Evolutionary conservation across 768 basidiomycete genomes (phyloP).

Genomic region (Suillus placidus): DNA sequence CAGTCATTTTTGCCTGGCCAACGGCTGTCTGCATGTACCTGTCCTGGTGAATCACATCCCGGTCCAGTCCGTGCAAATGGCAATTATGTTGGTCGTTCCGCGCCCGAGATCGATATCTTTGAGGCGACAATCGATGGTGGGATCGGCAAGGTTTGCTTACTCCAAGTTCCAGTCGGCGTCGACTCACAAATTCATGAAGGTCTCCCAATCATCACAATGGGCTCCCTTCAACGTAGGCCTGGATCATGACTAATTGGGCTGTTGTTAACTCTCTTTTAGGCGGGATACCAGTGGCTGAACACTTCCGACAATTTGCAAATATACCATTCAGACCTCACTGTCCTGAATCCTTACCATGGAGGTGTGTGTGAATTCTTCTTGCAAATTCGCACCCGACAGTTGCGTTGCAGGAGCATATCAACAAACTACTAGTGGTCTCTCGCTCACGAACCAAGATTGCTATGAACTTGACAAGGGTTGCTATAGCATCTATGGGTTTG

Average conservation of each 20-base stretch:
- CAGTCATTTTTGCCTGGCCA: slow-evolving; percentile 58
- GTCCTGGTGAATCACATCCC: slow-evolving; percentile 58
- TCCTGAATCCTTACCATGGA: slow-evolving; percentile 48
- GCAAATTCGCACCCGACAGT: slow-evolving; percentile 20
- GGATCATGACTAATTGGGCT: slow-evolving; percentile 3
- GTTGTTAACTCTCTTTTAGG: slow-evolving; percentile 26
- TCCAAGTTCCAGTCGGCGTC: slow-evolving; percentile 8
- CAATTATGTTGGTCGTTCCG: slow-evolving; percentile 51
- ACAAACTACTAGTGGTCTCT: slow-evolving; percentile 42
- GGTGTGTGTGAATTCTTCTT: slow-evolving; percentile 33
- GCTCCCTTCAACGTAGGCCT: slow-evolving; percentile 37
- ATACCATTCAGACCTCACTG: slow-evolving; percentile 38
- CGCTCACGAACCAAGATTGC: slow-evolving; percentile 44
- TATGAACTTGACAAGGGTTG: slow-evolving; percentile 45
- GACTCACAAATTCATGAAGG: slow-evolving; percentile 31
- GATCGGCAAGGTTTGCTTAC: slow-evolving; percentile 36
- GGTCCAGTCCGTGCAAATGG: slow-evolving; percentile 54
- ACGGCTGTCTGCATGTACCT: slow-evolving; percentile 60
- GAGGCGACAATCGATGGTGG: slow-evolving; percentile 45
- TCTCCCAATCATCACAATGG: slow-evolving; percentile 59
- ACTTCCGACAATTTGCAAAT: slow-evolving; percentile 37
- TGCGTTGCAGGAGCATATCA: slow-evolving; percentile 35
- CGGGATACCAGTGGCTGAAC: slow-evolving; percentile 47
- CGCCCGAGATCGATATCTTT: slow-evolving; percentile 64
- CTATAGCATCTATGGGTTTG: slow-evolving; percentile 55